phyloP scores from a whole-genome alignment of 2,329 filamentous ascomycete species.

The Knoxdaviesia capensis region DNA sequence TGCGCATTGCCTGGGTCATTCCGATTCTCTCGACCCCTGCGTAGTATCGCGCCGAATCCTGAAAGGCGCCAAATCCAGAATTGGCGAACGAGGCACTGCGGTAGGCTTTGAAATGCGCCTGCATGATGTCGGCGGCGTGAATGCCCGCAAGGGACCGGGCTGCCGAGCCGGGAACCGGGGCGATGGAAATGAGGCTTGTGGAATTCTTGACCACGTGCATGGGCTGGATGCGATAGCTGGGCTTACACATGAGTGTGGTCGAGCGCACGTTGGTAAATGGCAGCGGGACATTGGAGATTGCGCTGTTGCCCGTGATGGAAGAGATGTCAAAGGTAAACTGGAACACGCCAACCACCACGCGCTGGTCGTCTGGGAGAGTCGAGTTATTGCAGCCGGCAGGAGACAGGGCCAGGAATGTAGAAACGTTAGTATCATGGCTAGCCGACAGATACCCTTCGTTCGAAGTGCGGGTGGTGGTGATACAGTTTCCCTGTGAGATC shows the following conservation, averaged over 20 bases:
- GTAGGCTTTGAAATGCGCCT: no score
- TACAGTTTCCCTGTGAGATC: no score
- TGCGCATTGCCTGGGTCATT: no score
- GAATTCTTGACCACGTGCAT: conserved; percentile 9
- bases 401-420: no score
- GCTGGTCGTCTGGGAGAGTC: conserved; percentile 7
- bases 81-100: background rate
- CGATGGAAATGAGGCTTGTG: conserved; percentile 6
- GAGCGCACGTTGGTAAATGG: conserved; percentile 8
- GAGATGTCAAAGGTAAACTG: conserved; percentile 5
- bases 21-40: no score
- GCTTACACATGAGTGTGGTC: conserved; percentile 10
- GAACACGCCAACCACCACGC: conserved; percentile 9
- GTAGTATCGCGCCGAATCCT: no score
- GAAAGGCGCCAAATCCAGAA: conserved; percentile 1
- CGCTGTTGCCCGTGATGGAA: conserved; percentile 1
- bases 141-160: conserved; percentile 7
- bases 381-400: no score
- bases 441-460: no score
- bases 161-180: background rate
- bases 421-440: no score
- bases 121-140: conserved; percentile 9
- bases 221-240: conserved; percentile 8
- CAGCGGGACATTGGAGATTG: conserved; percentile 4
- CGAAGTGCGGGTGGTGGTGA: no score